Percentiles rank a stretch among this genome's conserved stretches.
Evolutionary conservation across 371 early-diverging fungal genomes (phyloP).

Genomic region (Circinella minor): DNA sequence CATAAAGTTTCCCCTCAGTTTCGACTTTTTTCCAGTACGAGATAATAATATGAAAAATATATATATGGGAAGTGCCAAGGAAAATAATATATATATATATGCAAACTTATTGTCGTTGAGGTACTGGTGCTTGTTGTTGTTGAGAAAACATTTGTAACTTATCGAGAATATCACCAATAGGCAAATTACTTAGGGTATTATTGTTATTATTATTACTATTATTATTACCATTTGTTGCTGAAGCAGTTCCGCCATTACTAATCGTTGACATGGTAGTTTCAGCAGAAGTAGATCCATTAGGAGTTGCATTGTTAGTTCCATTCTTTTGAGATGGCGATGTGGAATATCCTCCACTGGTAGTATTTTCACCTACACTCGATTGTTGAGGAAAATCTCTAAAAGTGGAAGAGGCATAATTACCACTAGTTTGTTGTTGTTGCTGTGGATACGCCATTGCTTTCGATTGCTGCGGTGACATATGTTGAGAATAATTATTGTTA

Average conservation of each 20-base stretch:
- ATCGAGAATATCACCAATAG: constrained; percentile 10
- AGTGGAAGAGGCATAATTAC: background rate
- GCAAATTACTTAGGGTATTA: background rate
- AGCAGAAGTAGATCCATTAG: too few relatives aligned
- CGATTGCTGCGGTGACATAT: background rate
- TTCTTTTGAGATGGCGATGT: background rate
- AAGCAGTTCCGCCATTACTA: too few relatives aligned
- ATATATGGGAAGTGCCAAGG: too few relatives aligned
- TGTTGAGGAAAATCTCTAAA: background rate
- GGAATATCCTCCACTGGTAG: background rate
- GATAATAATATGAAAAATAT: background rate
- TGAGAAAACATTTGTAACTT: constrained; percentile 13
- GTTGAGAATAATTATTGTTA: background rate
- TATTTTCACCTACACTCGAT: background rate
- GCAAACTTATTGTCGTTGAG: constrained; percentile 3
- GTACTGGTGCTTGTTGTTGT: background rate
- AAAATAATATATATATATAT: background rate
- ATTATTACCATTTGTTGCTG: too few relatives aligned
- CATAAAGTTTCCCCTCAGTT: too few relatives aligned
- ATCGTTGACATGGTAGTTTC: too few relatives aligned
- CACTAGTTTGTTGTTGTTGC: constrained; percentile 5
- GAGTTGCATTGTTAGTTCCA: background rate
- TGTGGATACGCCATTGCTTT: background rate
- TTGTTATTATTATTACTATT: too few relatives aligned
- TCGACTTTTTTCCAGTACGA: too few relatives aligned